Base-by-base conservation (phyloP, 2,329 filamentous ascomycete species). In the Onygenales sp. region DNA sequence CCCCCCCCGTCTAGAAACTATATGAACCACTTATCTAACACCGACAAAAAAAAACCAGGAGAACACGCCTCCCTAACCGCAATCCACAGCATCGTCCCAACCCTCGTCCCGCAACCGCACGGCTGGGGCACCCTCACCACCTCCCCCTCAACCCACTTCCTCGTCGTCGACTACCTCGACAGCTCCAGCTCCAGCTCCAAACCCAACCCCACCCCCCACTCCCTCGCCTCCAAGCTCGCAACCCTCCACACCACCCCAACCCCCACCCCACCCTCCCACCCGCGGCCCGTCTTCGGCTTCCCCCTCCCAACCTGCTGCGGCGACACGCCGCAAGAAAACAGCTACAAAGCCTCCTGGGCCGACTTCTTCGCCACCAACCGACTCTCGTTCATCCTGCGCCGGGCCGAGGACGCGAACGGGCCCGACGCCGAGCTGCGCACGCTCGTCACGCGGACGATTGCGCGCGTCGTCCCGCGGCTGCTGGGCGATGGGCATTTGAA, bases 241-340 rank as follows among this genome's bases (percentile, higher is more conserved):
- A 82, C 78, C 62, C 73, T 96, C 45, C 92, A 96, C 67, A 84
- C 80, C 2, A 88, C 84, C 1, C 82, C 86, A 0, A 87, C 86
- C 0, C 86, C 88, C 0, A 37, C 46, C 31, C 50, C 50, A 2
- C 67, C 78, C 9, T 82, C 81, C 17, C 76, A 80, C 58, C 70
- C 77, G 1, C 74, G 64, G 39, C 82, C 83, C 2, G 75, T 83
- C 70, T 96, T 92, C 60, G 92, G 92, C 2, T 96, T 96, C 64
- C 86, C 87, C 0, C 84, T 86, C 0, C 74, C 86, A 0, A 96
- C 91, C 0, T 95, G 87, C 69, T 96, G 92, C 68, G 91, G 91
- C 2, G 81, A 88, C 45, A 93, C 88, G 6, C 79, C 79, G 42
- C 92, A 96, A 70, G 81, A 89, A 47, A 97, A 96, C 65, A 72